Evolutionary conservation across 495 filamentous ascomycete species (phyloP).

Genomic region (Hypoxylon perforatum): DNA sequence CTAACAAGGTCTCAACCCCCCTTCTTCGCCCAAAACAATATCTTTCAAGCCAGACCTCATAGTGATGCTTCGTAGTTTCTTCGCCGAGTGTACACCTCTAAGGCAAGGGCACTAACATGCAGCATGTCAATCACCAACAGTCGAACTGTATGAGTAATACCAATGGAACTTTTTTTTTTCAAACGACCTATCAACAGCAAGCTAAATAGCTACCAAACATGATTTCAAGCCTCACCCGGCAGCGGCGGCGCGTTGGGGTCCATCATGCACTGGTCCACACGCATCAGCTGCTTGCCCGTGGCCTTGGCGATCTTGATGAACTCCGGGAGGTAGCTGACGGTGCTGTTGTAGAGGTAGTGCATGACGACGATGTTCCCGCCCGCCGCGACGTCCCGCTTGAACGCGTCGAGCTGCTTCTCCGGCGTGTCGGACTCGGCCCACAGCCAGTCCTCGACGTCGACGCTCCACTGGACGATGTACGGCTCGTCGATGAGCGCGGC

Average conservation of each 20-base stretch:
- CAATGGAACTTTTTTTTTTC: background rate
- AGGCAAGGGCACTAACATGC: no score
- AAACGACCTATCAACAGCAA: background rate
- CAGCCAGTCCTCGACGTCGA: conserved; percentile 84
- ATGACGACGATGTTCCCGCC: conserved; percentile 81
- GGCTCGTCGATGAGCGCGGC: conserved; percentile 57
- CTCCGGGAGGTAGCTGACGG: conserved; percentile 73
- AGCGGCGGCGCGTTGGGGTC: conserved; percentile 74
- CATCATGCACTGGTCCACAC: conserved; percentile 82
- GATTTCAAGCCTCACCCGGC: conserved; percentile 20
- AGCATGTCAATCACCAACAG: background rate
- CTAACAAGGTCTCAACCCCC: background rate
- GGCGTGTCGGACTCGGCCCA: conserved; percentile 75
- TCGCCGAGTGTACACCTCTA: no score
- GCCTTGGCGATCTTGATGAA: conserved; percentile 76
- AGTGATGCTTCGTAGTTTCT: no score
- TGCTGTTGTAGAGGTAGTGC: conserved; percentile 78
- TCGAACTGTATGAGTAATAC: background rate
- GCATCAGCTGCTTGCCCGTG: conserved; percentile 75
- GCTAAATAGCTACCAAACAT: background rate
- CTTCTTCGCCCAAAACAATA: no score
- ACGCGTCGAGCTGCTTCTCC: conserved; percentile 79
- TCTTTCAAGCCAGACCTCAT: no score
- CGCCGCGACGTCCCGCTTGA: conserved; percentile 70
- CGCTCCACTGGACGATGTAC: conserved; percentile 76